Conservation (phyloP, 106 monocot species). For the Dioscorea dumetorum region DNA sequence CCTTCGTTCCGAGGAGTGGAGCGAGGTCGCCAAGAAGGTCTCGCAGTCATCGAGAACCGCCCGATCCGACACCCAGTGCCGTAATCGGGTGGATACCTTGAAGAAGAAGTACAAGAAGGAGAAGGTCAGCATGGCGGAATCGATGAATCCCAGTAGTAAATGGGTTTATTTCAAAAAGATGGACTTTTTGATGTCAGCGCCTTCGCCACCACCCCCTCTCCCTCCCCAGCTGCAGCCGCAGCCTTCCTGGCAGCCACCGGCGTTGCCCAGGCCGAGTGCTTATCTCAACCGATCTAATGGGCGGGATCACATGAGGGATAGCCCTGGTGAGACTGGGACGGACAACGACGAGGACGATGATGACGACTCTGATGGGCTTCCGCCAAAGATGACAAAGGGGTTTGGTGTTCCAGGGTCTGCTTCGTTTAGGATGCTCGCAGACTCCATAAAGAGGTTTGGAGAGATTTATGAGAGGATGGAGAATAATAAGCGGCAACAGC, state of each 20-base stretch:
- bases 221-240: conserved; percentile 8
- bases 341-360: conserved; percentile 38
- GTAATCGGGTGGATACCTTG: conserved; percentile 73
- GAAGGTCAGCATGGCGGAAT: conserved; percentile 45
- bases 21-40: conserved; percentile 70
- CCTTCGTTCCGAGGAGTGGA: conserved; percentile 83
- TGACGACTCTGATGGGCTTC: conserved; percentile 51
- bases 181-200: conserved; percentile 53
- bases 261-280: conserved; percentile 59
- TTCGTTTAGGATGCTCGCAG: conserved; percentile 51
- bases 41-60: conserved; percentile 33
- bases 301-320: conserved; percentile 49
- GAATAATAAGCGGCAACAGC: conserved; percentile 65
- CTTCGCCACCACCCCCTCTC: conserved; percentile 8
- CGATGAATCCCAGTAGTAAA: conserved; percentile 17
- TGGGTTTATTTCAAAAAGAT: conserved; percentile 88
- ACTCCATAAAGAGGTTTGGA: conserved; percentile 76
- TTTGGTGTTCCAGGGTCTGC: conserved; percentile 15
- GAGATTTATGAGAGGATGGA: conserved; percentile 86
- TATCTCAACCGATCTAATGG: conserved; percentile 31
- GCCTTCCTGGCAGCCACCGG: conserved; percentile 37
- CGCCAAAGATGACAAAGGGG: conserved; percentile 22
- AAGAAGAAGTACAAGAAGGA: conserved; percentile 97
- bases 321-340: conserved; percentile 37
- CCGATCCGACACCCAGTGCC: conserved; percentile 59